These are phyloP conservation scores for Helianthus annuus DNA, from an alignment of 129 eudicot genomes.

Conservation along the genomic window HanXRQr2.0-SUNRISE NC_035442.2:170326453-170326952, in stretches of 20 bases:
- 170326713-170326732: conserved; percentile 64
- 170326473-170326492: too few relatives aligned
- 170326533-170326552: too few relatives aligned
- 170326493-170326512: too few relatives aligned
- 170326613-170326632: neutral
- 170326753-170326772: conserved; percentile 83
- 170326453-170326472: too few relatives aligned
- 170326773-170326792: conserved; percentile 16
- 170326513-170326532: too few relatives aligned
- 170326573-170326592: neutral
- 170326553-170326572: neutral
- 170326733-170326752: conserved; percentile 72
- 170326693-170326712: conserved; percentile 74
- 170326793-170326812: neutral
- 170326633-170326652: conserved; percentile 60
- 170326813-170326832: neutral
- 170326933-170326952: conserved; percentile 41
- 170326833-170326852: conserved; percentile 36
- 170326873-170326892: conserved; percentile 62
- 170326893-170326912: conserved; percentile 70
- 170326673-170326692: conserved; percentile 79
- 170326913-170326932: conserved; percentile 41
- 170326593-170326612: neutral
- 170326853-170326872: conserved; percentile 76
- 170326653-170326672: conserved; percentile 87